A percentile compares a stretch with the other conserved stretches of the same genome.
Conservation (phyloP, 108 stramenopile genomes). For the Fragilariopsis cylindrus region DNA sequence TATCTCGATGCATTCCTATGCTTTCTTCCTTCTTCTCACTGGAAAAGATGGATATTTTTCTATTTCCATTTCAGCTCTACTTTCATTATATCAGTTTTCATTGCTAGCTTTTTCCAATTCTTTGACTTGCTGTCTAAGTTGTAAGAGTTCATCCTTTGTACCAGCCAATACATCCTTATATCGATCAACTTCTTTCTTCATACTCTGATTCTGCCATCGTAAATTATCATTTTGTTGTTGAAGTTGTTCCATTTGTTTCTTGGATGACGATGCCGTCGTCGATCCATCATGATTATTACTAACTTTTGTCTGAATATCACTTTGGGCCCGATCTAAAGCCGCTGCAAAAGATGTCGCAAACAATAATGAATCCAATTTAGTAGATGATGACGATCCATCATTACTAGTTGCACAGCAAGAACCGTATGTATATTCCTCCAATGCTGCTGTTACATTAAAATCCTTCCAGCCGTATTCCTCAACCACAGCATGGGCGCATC, state of each 20-base stretch:
- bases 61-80: too few species aligned
- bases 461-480: constrained; percentile 53
- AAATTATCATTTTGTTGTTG: constrained; percentile 30
- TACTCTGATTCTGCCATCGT: constrained; percentile 1
- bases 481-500: constrained; percentile 45
- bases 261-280: constrained; percentile 4
- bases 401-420: constrained; percentile 5
- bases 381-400: constrained; percentile 19
- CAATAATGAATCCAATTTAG: constrained; percentile 40
- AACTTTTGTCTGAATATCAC: constrained; percentile 17
- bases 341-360: constrained; percentile 53
- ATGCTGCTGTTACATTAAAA: constrained; percentile 38
- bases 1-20: too few species aligned
- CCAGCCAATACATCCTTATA: constrained; percentile 15
- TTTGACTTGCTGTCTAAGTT: constrained; percentile 28
- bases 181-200: constrained; percentile 29
- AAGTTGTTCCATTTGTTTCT: constrained; percentile 16
- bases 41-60: too few species aligned
- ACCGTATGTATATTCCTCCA: constrained; percentile 42
- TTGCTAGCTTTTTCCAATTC: background rate
- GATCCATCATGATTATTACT: background rate
- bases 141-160: constrained; percentile 33
- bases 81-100: too few species aligned
- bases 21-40: too few species aligned
- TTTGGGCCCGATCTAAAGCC: constrained; percentile 43